phyloP scores from a whole-genome alignment of 495 filamentous ascomycete genomes.

The Pseudoneurospora amorphoporcata region DNA sequence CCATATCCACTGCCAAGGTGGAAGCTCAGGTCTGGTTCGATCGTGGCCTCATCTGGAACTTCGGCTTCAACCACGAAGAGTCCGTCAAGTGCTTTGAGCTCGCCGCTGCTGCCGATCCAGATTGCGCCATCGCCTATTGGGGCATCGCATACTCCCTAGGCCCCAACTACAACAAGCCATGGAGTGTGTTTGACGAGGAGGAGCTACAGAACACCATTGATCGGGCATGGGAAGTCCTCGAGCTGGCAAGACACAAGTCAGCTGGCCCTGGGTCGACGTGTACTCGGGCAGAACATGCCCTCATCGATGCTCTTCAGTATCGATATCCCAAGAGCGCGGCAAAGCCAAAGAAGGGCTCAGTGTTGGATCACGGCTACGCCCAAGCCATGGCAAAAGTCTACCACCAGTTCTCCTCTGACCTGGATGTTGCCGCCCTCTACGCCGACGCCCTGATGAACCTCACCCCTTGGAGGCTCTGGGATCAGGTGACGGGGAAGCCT shows the following conservation, averaged over 20 bases:
- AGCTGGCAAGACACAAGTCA: conserved; percentile 30
- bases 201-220: conserved; percentile 40
- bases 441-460: conserved; percentile 61
- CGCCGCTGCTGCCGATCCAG: conserved; percentile 40
- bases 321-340: conserved; percentile 41
- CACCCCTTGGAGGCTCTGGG: conserved; percentile 59
- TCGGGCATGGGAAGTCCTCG: conserved; percentile 33
- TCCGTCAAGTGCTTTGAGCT: conserved; percentile 48
- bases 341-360: conserved; percentile 31
- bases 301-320: conserved; percentile 45
- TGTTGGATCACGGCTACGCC: conserved; percentile 49
- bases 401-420: conserved; percentile 39
- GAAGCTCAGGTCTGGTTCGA: conserved; percentile 50
- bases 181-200: conserved; percentile 52
- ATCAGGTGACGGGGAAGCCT: conserved; percentile 47
- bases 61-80: conserved; percentile 58
- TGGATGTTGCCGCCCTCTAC: conserved; percentile 52
- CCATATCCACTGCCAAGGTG: conserved; percentile 32
- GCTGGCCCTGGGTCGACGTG: conserved; percentile 7
- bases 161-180: conserved; percentile 68
- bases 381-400: conserved; percentile 51
- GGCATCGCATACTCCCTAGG: conserved; percentile 54
- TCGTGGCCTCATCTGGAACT: conserved; percentile 53
- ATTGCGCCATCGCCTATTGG: conserved; percentile 57
- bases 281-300: conserved; percentile 40